Conservation (phyloP, 306 rosid species). For the Hylodesmum podocarpum region DNA sequence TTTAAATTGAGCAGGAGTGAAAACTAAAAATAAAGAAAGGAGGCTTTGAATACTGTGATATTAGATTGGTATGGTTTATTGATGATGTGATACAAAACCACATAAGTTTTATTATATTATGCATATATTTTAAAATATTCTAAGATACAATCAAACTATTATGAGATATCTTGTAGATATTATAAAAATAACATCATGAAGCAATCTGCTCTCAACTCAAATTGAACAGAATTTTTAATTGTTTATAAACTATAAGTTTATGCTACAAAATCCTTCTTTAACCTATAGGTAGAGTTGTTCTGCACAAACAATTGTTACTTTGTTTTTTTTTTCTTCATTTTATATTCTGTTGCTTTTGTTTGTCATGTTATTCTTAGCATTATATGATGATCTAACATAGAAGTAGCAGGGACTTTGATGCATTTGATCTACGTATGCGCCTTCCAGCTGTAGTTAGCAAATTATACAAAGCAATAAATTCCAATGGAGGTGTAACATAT, state of each 20-base stretch:
- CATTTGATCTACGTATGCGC: conserved; percentile 71
- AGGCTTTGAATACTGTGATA: not conserved
- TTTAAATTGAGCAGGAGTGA: not conserved
- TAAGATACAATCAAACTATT: not conserved
- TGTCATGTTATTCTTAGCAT: conserved; percentile 28
- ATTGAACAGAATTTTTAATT: conserved; percentile 16
- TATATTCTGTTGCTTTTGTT: conserved; percentile 9
- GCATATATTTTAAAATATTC: not conserved
- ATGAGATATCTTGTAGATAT: not conserved
- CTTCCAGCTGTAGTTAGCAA: conserved; percentile 84
- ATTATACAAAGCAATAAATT: conserved; percentile 69
- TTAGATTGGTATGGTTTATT: not conserved
- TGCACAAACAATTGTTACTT: not conserved
- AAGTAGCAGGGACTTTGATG: conserved; percentile 84
- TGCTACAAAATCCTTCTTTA: not conserved
- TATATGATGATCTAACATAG: conserved; percentile 31
- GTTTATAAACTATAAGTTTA: not conserved
- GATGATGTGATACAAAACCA: not conserved
- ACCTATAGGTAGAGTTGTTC: not conserved
- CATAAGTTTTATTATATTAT: not conserved
- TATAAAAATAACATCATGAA: not conserved
- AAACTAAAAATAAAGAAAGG: not conserved
- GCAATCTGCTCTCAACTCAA: not conserved
- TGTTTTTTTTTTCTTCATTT: not conserved
- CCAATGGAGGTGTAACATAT: conserved; percentile 86